phyloP scores from a whole-genome alignment of 306 rosid genomes.

The Astragalus membranaceus region DNA sequence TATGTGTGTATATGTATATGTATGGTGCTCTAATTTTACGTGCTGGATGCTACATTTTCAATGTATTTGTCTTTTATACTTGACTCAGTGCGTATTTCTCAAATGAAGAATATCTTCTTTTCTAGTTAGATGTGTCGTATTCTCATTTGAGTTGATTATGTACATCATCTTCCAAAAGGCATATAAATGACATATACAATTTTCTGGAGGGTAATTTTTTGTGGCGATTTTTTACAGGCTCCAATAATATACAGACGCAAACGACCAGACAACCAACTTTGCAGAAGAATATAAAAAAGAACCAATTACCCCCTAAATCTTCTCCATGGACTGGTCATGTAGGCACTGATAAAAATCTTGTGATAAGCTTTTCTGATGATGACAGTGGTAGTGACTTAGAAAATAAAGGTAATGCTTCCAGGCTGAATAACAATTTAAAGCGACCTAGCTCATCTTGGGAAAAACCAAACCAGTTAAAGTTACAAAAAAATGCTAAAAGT shows the following conservation, averaged over 20 bases:
- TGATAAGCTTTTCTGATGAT: constrained; percentile 90
- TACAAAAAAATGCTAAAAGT: constrained; percentile 29
- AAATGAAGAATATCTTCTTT: background rate
- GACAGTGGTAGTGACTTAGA: constrained; percentile 86
- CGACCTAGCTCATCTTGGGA: constrained; percentile 36
- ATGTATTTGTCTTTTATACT: background rate
- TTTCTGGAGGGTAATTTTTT: constrained; percentile 32
- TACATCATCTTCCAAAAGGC: background rate
- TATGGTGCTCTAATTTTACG: background rate
- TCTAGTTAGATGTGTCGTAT: background rate
- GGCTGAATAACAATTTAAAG: constrained; percentile 33
- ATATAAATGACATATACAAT: background rate
- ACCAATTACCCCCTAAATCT: constrained; percentile 39
- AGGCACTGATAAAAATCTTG: constrained; percentile 54
- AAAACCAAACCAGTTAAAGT: constrained; percentile 38
- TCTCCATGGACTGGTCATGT: constrained; percentile 43
- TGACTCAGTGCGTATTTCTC: background rate
- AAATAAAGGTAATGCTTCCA: constrained; percentile 33
- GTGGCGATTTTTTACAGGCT: constrained; percentile 35
- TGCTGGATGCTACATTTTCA: background rate
- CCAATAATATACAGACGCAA: constrained; percentile 34
- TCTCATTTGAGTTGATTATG: background rate
- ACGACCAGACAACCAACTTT: constrained; percentile 28
- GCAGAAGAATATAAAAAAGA: constrained; percentile 41
- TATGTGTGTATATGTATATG: background rate